These are phyloP conservation scores for Pseudoperonospora humuli DNA, from an alignment of 352 stramenopile genomes.

Conservation along the genomic window DNA sequence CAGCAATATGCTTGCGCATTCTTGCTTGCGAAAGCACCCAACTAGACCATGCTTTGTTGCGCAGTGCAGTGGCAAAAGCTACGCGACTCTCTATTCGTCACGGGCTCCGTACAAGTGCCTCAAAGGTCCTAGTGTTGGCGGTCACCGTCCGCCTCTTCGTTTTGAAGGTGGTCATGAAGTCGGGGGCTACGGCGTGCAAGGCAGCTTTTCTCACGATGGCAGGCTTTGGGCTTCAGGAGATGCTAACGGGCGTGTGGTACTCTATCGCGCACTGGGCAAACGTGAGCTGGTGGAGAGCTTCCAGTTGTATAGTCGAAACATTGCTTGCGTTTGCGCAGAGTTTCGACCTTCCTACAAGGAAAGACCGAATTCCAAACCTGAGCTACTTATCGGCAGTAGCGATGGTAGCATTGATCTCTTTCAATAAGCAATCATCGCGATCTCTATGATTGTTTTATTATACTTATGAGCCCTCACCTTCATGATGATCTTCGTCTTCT, in stretches of 20 bases:
- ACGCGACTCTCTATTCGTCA: conserved; percentile 36
- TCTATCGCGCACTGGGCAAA: conserved; percentile 28
- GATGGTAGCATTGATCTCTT: conserved; percentile 22
- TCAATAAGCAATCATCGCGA: conserved; percentile 1
- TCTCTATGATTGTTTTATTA: conserved; percentile 15
- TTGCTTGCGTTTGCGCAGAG: conserved; percentile 29
- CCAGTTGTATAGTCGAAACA: conserved; percentile 13
- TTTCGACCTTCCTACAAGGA: conserved; percentile 12
- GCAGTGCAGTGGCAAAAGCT: conserved; percentile 37
- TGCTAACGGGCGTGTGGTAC: conserved; percentile 31
- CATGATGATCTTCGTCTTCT: conserved; percentile 15
- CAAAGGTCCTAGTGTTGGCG: conserved; percentile 12
- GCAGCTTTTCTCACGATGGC: conserved; percentile 45
- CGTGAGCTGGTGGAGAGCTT: conserved; percentile 13
- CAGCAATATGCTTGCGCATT: conserved; percentile 36
- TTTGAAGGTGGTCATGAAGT: conserved; percentile 33
- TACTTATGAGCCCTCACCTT: conserved; percentile 23
- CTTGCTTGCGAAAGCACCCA: conserved; percentile 39
- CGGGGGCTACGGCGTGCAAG: conserved; percentile 37
- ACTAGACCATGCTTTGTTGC: conserved; percentile 30
- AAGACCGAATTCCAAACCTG: background rate
- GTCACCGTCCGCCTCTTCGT: conserved; percentile 5
- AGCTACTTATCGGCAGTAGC: conserved; percentile 22
- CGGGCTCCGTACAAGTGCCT: conserved; percentile 39
- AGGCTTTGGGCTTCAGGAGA: conserved; percentile 40